Conservation (phyloP, 148 eudicot species). For the Spergularia bocconei region DNA sequence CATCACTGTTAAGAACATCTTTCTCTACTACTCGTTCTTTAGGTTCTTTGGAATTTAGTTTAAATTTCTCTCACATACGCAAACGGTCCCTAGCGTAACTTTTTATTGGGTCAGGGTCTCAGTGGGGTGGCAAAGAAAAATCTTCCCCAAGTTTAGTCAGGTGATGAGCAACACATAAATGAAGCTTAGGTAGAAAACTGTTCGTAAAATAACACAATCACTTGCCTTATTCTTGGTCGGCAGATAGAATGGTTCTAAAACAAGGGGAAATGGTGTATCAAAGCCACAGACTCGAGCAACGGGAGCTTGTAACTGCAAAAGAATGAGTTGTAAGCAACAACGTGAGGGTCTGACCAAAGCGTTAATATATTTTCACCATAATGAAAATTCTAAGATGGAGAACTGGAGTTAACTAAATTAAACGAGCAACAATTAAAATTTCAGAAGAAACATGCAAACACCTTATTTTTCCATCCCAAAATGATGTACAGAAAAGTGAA, state of each 20-base stretch:
- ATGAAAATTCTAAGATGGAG: too few relatives aligned
- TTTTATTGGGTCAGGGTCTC: not conserved
- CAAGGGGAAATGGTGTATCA: slow-evolving; percentile 96
- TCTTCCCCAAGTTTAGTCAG: not conserved
- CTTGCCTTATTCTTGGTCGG: slow-evolving; percentile 91
- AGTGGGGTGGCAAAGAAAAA: too few relatives aligned
- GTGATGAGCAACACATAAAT: not conserved
- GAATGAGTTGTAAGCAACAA: not conserved
- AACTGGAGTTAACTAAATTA: too few relatives aligned
- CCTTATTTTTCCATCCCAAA: too few relatives aligned
- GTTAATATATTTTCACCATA: too few relatives aligned
- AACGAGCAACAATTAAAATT: too few relatives aligned
- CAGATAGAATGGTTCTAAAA: slow-evolving; percentile 89
- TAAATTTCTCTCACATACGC: too few relatives aligned
- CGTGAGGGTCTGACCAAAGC: not conserved
- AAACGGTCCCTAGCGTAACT: not conserved
- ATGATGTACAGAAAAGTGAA: too few relatives aligned
- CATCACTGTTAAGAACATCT: too few relatives aligned
- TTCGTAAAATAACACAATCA: not conserved
- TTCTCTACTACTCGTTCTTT: too few relatives aligned
- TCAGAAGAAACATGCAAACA: too few relatives aligned
- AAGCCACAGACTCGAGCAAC: slow-evolving; percentile 85
- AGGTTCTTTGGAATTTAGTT: too few relatives aligned
- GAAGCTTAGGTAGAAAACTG: not conserved
- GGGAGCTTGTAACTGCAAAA: slow-evolving; percentile 91